Percentiles rank a stretch among this genome's conserved stretches.
Evolutionary conservation across 441 rosid species (phyloP).

Genomic region (Pelargonium hybrid): DNA sequence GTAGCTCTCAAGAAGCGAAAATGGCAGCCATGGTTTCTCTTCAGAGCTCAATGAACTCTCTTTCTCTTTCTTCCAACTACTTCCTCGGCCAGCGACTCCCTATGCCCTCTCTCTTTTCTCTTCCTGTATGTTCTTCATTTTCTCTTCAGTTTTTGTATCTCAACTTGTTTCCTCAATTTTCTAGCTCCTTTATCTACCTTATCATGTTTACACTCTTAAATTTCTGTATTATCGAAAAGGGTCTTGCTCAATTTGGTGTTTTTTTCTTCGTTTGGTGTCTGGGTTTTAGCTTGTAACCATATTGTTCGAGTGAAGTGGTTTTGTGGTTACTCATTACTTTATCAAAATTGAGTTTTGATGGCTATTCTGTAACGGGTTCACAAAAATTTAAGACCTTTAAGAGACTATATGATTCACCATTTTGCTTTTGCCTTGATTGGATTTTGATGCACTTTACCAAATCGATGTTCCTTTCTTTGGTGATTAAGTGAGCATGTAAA

Average conservation of each 20-base stretch:
- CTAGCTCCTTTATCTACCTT: background rate
- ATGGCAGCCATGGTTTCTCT: conserved; percentile 72
- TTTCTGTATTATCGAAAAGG: conserved; percentile 14
- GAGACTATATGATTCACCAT: background rate
- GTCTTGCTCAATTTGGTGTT: conserved; percentile 10
- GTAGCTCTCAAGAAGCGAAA: conserved; percentile 17
- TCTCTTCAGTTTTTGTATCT: background rate
- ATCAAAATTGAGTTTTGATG: background rate
- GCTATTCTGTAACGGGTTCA: background rate
- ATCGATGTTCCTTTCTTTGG: background rate
- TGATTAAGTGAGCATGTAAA: background rate
- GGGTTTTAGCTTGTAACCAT: background rate
- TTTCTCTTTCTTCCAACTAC: conserved; percentile 54
- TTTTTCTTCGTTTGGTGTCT: background rate
- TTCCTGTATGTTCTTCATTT: conserved; percentile 30
- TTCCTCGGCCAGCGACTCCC: conserved; percentile 66
- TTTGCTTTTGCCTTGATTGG: background rate
- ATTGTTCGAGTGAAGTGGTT: background rate
- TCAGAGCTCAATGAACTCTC: conserved; percentile 59
- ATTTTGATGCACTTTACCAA: background rate
- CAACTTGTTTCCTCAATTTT: background rate
- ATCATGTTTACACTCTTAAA: background rate
- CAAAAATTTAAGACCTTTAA: background rate
- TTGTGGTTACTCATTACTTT: background rate
- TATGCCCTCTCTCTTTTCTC: conserved; percentile 28